Base-by-base conservation (phyloP, 2,329 filamentous ascomycete genomes). In the Pseudocercospora fuligena region DNA sequence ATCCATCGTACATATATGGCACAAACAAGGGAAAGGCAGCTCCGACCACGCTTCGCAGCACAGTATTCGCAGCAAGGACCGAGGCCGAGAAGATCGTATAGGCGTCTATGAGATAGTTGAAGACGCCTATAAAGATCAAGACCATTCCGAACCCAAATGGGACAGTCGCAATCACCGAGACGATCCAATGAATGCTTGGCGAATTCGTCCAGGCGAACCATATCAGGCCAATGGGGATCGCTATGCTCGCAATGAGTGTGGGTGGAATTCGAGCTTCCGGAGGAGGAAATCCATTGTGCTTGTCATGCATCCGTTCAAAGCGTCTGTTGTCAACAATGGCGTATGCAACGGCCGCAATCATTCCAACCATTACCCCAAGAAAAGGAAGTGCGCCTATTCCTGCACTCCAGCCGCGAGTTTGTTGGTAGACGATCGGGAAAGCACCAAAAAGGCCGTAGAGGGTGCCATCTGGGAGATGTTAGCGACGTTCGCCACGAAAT, bases 21-120 rank as follows among this genome's bases (percentile, higher is more conserved):
- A 47, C 46, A 29, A 95, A 95, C 1, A 95, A 85, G 0, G 92
- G 92, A 82, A 96, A 96, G 0, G 86, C 89, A 2, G 92, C 91
- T 69, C 91, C 92, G 69, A 89, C 90, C 6, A 93, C 82, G 0
- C 90, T 94, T 71, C 92, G 89, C 46, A 96, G 80, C 75, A 96
- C 90, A 0, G 92, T 91, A 79, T 94, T 92, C 57, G 90, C 90
- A 2, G 91, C 91, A 9, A 94, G 82, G 0, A 89, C 90, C 0
- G 89, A 92, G 5, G 68, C 68, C 0, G 92, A 91, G 69, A 89
- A 94, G 71, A 94, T 90, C 60, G 89, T 89, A 33, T 68, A 65
- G 16, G 69, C 64, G 21, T 61, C 57, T 36, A 91, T 85, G 14
- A 91, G 82, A 77, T 90, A 91, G 21, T 60, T 65, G 27, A 56